Conservation (phyloP, 768 basidiomycete species). For the Sporobolomyces roseus region DNA sequence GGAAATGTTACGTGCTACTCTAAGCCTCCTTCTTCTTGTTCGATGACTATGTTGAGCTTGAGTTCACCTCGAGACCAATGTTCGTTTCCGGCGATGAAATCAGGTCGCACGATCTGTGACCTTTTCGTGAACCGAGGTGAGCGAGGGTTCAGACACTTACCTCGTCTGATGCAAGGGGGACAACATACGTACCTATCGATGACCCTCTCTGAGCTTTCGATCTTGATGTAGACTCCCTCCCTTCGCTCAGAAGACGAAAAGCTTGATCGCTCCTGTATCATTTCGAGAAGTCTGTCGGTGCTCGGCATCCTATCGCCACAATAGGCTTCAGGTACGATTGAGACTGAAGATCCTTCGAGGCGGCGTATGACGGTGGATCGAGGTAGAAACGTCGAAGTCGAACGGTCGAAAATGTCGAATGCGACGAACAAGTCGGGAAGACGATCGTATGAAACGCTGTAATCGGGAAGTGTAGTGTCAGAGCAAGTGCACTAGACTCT, state of each 20-base stretch:
- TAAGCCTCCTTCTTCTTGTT: neutral
- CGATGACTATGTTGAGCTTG: neutral
- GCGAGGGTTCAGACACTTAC: slow-evolving; percentile 25
- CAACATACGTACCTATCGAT: slow-evolving; percentile 26
- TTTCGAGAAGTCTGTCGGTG: slow-evolving; percentile 29
- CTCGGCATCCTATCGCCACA: slow-evolving; percentile 46
- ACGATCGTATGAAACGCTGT: slow-evolving; percentile 55
- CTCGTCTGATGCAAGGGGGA: too few species aligned
- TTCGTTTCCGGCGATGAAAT: slow-evolving; percentile 63
- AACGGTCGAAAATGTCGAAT: slow-evolving; percentile 61
- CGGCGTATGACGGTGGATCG: slow-evolving; percentile 5
- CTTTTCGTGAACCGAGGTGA: slow-evolving; percentile 41
- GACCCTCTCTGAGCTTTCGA: slow-evolving; percentile 50
- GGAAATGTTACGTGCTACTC: too few species aligned
- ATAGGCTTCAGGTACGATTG: slow-evolving; percentile 53
- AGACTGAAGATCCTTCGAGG: slow-evolving; percentile 46
- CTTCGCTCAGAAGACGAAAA: neutral
- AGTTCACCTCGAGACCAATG: slow-evolving; percentile 14
- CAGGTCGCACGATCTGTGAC: slow-evolving; percentile 60
- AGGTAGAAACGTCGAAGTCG: slow-evolving; percentile 23
- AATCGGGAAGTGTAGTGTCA: neutral
- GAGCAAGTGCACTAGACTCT: too few species aligned
- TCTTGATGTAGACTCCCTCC: slow-evolving; percentile 61
- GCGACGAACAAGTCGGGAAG: slow-evolving; percentile 61
- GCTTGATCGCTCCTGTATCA: slow-evolving; percentile 49